A percentile compares a stretch with the other conserved stretches of the same genome.
These are phyloP conservation scores for Hypomontagnella submonticulosa DNA, from an alignment of 495 filamentous ascomycete species.

Conservation along the genomic window DNA sequence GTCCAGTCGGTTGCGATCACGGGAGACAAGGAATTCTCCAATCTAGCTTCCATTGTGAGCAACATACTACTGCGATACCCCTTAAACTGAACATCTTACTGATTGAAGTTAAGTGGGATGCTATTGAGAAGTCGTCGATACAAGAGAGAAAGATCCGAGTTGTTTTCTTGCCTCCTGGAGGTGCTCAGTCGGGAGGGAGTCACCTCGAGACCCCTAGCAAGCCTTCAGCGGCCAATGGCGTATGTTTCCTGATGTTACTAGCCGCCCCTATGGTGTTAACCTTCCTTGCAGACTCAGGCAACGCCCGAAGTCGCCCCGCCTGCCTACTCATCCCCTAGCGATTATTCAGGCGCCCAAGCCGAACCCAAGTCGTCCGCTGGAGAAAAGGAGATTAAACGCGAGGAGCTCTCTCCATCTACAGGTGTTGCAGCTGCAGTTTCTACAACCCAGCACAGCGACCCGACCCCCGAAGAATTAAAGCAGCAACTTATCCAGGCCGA, in stretches of 20 bases:
- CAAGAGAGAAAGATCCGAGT: conserved; percentile 98
- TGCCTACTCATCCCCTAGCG: conserved; percentile 43
- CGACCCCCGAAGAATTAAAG: conserved; percentile 72
- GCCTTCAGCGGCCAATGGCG: conserved; percentile 33
- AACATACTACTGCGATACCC: conserved; percentile 12
- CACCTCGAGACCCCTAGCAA: conserved; percentile 42
- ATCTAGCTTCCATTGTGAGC: conserved; percentile 82
- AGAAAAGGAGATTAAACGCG: conserved; percentile 50
- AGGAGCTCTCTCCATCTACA: conserved; percentile 42
- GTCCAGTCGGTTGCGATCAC: conserved; percentile 92
- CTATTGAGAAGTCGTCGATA: conserved; percentile 77
- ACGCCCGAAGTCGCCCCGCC: conserved; percentile 40
- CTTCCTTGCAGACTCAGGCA: conserved; percentile 21
- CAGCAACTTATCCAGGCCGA: conserved; percentile 79
- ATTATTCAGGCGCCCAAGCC: conserved; percentile 44
- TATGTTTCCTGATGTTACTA: conserved; percentile 23
- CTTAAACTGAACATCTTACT: conserved; percentile 10
- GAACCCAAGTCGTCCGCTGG: conserved; percentile 51
- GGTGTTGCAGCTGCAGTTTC: conserved; percentile 58
- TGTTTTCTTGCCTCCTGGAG: conserved; percentile 74
- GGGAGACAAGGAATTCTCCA: conserved; percentile 82
- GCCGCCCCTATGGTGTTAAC: conserved; percentile 13
- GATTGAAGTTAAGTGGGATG: conserved; percentile 69
- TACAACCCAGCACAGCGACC: conserved; percentile 53
- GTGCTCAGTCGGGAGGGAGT: conserved; percentile 36